Evolutionary conservation across 2,329 filamentous ascomycete species (phyloP).

Genomic region (Epichloe amarillans): DNA sequence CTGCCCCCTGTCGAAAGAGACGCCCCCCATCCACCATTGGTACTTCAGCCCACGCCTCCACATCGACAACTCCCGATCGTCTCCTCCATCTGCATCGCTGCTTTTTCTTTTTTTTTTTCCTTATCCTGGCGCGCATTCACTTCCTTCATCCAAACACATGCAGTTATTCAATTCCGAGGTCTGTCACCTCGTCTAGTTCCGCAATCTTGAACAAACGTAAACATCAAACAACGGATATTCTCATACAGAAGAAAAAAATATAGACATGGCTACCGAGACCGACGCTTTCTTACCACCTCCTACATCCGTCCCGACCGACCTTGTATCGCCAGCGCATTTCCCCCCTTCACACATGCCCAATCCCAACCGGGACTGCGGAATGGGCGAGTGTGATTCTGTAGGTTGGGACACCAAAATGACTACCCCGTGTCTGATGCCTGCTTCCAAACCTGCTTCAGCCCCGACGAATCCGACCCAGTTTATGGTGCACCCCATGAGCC

Average conservation of each 20-base stretch:
- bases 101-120: no score
- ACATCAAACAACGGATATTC: background rate
- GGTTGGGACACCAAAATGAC: slow-evolving; percentile 20
- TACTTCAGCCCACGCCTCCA: no score
- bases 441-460: background rate
- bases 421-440: slow-evolving; percentile 5
- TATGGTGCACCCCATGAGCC: slow-evolving; percentile 1
- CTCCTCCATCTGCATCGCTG: no score
- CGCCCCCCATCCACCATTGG: no score
- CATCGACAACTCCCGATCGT: no score
- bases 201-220: no score
- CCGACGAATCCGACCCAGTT: background rate
- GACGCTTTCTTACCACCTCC: slow-evolving; percentile 19
- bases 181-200: no score
- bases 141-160: no score
- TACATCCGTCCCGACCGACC: slow-evolving; percentile 19
- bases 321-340: slow-evolving; percentile 15
- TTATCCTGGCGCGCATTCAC: no score
- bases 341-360: slow-evolving; percentile 8
- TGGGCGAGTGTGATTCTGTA: slow-evolving; percentile 7
- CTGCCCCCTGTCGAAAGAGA: no score
- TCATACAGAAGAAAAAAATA: background rate
- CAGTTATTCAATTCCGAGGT: no score
- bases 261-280: slow-evolving; percentile 19
- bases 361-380: slow-evolving; percentile 5